Evolutionary conservation across 305 asterid species (phyloP).

Genomic region (Solanum chacoense): DNA sequence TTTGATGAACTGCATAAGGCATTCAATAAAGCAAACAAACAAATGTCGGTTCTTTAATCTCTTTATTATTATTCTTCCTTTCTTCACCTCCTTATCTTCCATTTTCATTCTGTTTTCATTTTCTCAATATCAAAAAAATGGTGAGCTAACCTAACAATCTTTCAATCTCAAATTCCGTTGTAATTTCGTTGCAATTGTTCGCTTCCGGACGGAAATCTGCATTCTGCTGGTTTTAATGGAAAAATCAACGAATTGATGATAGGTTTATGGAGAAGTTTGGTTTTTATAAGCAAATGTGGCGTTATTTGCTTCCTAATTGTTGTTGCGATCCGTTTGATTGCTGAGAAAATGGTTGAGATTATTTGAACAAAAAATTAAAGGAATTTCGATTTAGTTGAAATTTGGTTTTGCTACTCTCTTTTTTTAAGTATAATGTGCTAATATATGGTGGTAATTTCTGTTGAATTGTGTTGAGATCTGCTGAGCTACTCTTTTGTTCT

Average conservation of each 20-base stretch:
- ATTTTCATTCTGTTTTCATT: background rate
- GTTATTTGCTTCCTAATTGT: background rate
- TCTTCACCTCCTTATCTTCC: background rate
- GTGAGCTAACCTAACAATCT: background rate
- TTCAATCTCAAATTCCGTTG: background rate
- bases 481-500: background rate
- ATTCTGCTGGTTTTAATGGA: background rate
- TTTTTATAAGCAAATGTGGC: background rate
- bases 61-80: background rate
- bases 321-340: background rate
- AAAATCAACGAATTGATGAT: background rate
- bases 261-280: background rate
- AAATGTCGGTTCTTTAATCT: slow-evolving; percentile 7
- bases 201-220: background rate
- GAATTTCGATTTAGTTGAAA: background rate
- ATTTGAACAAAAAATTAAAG: background rate
- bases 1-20: slow-evolving; percentile 2
- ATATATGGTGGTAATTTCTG: background rate
- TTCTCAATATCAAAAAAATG: background rate
- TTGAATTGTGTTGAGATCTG: background rate
- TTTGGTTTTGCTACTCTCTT: background rate
- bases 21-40: background rate
- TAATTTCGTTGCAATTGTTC: background rate
- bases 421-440: background rate
- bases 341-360: background rate